Percentiles rank a stretch among this genome's conserved stretches.
Conservation (phyloP, 352 stramenopile species). For the Phytophthora syringae region DNA sequence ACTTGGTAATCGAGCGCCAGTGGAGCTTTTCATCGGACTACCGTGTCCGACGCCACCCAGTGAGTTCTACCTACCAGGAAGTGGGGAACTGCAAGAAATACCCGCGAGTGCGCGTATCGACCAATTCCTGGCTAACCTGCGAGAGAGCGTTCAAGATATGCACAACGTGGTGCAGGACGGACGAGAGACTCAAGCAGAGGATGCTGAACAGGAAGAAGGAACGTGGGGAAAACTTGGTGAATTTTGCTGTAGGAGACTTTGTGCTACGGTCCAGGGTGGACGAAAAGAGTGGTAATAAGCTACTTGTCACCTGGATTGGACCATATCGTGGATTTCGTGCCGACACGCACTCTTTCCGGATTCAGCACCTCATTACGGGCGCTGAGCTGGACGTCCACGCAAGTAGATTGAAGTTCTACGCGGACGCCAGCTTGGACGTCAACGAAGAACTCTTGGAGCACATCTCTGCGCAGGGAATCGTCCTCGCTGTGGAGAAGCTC, state of each 20-base stretch:
- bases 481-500: neutral
- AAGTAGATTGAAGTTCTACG: slow-evolving; percentile 14
- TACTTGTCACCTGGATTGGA: slow-evolving; percentile 7
- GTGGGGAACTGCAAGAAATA: neutral
- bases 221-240: no score
- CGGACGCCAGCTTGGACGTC: slow-evolving; percentile 7
- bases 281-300: slow-evolving; percentile 9
- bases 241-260: slow-evolving; percentile 9
- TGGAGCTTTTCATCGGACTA: no score
- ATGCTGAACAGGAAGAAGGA: slow-evolving; percentile 6
- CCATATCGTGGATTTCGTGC: neutral
- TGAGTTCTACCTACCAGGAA: slow-evolving; percentile 12
- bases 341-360: no score
- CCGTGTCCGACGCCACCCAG: slow-evolving; percentile 2
- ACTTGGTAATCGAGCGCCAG: no score
- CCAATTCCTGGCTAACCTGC: neutral
- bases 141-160: no score
- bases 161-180: neutral
- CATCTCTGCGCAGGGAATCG: slow-evolving; percentile 9
- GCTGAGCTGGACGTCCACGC: no score
- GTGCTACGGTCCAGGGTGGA: no score
- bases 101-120: neutral
- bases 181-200: slow-evolving; percentile 5
- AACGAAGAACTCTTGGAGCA: slow-evolving; percentile 10
- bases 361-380: no score